A percentile compares a stretch with the other conserved stretches of the same genome.
These are phyloP conservation scores for Coleophoma cylindrospora DNA, from an alignment of 2,329 filamentous ascomycete species.

Conservation along the genomic window DNA sequence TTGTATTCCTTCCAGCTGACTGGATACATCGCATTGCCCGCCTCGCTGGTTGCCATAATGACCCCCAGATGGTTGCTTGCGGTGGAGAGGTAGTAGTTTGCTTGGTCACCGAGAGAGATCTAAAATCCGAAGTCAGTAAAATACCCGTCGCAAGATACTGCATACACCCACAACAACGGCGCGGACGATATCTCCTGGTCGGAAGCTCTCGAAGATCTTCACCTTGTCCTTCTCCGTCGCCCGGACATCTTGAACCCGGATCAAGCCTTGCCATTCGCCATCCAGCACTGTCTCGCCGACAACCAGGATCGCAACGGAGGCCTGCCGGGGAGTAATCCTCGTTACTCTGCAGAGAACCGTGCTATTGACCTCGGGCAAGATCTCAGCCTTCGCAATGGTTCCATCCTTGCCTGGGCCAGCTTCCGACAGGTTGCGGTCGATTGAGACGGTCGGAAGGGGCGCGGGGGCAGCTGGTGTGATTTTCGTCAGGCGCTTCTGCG, in stretches of 20 bases:
- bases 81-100: slow-evolving; percentile 92
- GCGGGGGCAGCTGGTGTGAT: slow-evolving; percentile 40
- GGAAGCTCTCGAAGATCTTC: slow-evolving; percentile 83
- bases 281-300: slow-evolving; percentile 68
- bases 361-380: slow-evolving; percentile 76
- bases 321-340: slow-evolving; percentile 79
- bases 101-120: slow-evolving; percentile 90
- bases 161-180: slow-evolving; percentile 64
- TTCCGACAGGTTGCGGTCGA: slow-evolving; percentile 30
- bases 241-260: slow-evolving; percentile 84
- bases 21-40: slow-evolving; percentile 85
- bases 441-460: slow-evolving; percentile 49
- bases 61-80: slow-evolving; percentile 89
- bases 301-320: slow-evolving; percentile 79
- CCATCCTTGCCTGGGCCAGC: slow-evolving; percentile 5
- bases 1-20: slow-evolving; percentile 93
- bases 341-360: slow-evolving; percentile 81
- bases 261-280: slow-evolving; percentile 80
- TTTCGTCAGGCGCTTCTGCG: slow-evolving; percentile 54
- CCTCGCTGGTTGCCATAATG: slow-evolving; percentile 85
- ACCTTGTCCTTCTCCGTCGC: slow-evolving; percentile 96
- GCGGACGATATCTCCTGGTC: slow-evolving; percentile 86
- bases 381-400: slow-evolving; percentile 51
- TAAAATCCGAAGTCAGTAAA: slow-evolving; percentile 23
- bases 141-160: not conserved